Base-by-base conservation (phyloP, 129 eudicot genomes). In the Flaveria brownii region DNA sequence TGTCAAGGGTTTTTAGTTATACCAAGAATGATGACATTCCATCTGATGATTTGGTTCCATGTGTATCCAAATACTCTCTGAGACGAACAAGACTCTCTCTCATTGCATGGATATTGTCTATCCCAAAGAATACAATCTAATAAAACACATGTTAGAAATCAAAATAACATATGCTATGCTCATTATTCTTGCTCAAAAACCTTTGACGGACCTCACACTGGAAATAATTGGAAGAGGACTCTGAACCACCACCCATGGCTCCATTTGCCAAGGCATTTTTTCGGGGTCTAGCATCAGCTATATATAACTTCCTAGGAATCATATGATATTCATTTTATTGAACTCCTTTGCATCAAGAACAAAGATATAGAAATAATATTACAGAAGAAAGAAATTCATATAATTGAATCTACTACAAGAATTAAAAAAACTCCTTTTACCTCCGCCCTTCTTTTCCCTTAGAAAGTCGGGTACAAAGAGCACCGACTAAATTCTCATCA, bases 221-320 rank as follows among this genome's bases (percentile, higher is more conserved):
- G 52, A 86, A 91, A 83, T 95, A 95, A 72, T 95, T 89, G 42
- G 97, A 84, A 70, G 99, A 91, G 39, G 99, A 95, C 85, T 95
- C 99, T 62, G 99, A 95, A 56, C 97, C 99, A 52, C 99, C 99
- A 51, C 99, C 99, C 97, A 95, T 91, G 17, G 99, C 99, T 23
- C 99, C 96, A 83, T 95, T 95, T 67, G 99, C 97, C 56, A 95
- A 74, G 51, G 99, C 99, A 87, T 95, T 95, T 87, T 95, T 95
- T 67, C 98, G 78, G 2, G 99, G 99, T 79, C 99, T 89, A 80
- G 99, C 99, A 89, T 95, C 99, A 79, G 94, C 96, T 41, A 95
- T 95, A 73, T 90, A 95, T 73, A 95, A 85, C 88, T 95, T 95
- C 96, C 99, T 91, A 85, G 25, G 56, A 68, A 65, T 26, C 51